phyloP scores from a whole-genome alignment of 2,329 filamentous ascomycete genomes.

The Pseudogymnoascus destructans region DNA sequence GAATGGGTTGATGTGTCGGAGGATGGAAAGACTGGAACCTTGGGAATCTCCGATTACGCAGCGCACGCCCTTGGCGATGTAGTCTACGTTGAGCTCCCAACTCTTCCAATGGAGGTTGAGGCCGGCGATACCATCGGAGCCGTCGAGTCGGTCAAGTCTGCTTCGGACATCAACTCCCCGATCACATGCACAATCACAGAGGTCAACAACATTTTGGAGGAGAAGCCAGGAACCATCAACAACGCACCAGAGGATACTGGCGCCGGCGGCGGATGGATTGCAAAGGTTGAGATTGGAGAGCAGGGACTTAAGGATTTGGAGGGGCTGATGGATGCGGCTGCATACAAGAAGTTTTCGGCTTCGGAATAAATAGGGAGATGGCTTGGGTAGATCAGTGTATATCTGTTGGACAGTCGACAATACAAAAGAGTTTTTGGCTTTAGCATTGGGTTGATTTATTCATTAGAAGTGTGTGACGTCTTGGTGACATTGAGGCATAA shows the following conservation, averaged over 20 bases:
- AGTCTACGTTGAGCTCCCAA: conserved; percentile 90
- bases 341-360: conserved; percentile 64
- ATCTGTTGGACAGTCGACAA: background rate
- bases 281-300: conserved; percentile 67
- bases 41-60: conserved; percentile 84
- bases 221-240: conserved; percentile 81
- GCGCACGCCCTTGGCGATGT: conserved; percentile 89
- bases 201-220: conserved; percentile 63
- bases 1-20: conserved; percentile 90
- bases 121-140: conserved; percentile 80
- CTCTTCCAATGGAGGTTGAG: conserved; percentile 51
- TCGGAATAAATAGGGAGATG: conserved; percentile 26
- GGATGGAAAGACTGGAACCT: conserved; percentile 66
- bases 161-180: conserved; percentile 92
- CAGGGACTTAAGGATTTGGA: conserved; percentile 54
- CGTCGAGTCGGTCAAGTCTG: conserved; percentile 96
- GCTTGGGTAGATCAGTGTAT: background rate
- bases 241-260: conserved; percentile 67
- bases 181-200: conserved; percentile 63
- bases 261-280: conserved; percentile 78
- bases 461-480: background rate
- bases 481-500: background rate
- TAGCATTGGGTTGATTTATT: background rate
- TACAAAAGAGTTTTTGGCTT: background rate
- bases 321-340: conserved; percentile 59